Base-by-base conservation (phyloP, 345 rosid genomes). In the Adansonia digitata region DNA sequence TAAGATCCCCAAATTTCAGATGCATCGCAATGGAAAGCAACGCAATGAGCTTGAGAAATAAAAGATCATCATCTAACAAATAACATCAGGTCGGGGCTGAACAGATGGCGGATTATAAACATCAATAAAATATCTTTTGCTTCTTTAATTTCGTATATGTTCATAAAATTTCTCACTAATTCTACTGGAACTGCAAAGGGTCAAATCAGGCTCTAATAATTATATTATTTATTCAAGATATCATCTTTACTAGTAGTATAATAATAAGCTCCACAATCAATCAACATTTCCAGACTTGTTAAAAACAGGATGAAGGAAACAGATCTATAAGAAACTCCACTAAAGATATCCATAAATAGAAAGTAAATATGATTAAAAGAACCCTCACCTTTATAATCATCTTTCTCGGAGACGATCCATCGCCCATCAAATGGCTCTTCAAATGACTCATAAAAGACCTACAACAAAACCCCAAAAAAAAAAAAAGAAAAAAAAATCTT, bases 371-470 rank as follows among this genome's bases (percentile, higher is more conserved):
- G 0, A 40, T 2, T 17, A 18, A 11, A 2, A 17, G 35, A 65
- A n/a, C 13, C 1, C 74, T 35, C 42, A 92, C 96, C 97, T 75
- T 81, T 64, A 77, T 92, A 92, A 0, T 89, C 97, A 37, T 76
- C 82, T 74, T 88, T 92, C 76, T 82, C 81, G 24, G 97, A 92
- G 60, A 88, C 85, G 75, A 83, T 78, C 97, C 97, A 92, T 60
- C 91, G 86, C 12, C 94, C 92, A 35, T 88, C 92, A 59, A 91
- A 92, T 0, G 91, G 14, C 77, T 91, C 90, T 17, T 88, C 96
- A 51, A 91, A 92, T 17, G 94, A 82, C 59, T 92, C 97, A 75
- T 89, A 85, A 0, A 92, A 79, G 72, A 88, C 82, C 97, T 92
- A 81, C 55, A 83, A 74, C 22, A 39, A 48, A 60, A n/a, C n/a